These are phyloP conservation scores for Aspergillus haitiensis DNA, from an alignment of 495 filamentous ascomycete genomes.

Conservation along the genomic window DNA sequence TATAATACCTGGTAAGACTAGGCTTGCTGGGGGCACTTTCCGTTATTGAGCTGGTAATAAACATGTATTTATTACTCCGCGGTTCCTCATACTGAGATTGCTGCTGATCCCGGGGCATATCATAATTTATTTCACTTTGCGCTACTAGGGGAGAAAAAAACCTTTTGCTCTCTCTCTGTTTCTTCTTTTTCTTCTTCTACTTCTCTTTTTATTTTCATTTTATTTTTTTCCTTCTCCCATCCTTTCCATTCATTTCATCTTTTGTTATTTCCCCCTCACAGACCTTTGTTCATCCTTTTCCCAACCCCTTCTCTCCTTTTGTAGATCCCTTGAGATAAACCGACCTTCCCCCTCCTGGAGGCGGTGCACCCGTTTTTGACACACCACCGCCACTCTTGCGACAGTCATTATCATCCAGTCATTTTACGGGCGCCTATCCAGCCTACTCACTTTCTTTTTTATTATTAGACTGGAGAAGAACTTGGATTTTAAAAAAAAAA, in stretches of 20 bases:
- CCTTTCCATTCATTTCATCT: background rate
- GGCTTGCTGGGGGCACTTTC: background rate
- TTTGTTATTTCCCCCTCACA: constrained; percentile 8
- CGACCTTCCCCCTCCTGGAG: constrained; percentile 9
- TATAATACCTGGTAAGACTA: background rate
- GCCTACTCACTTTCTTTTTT: background rate
- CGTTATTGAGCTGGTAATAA: background rate
- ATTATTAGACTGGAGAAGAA: background rate
- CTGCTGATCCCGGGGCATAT: background rate
- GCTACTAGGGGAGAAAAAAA: background rate
- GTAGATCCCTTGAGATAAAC: constrained; percentile 12
- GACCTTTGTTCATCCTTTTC: constrained; percentile 5
- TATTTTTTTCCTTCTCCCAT: constrained; percentile 12
- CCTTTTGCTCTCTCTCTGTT: constrained; percentile 9
- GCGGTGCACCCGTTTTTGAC: constrained; percentile 13
- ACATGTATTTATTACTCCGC: background rate
- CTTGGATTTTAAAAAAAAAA: background rate
- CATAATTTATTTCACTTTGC: background rate
- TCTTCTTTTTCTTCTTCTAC: constrained; percentile 10
- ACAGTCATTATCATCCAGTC: constrained; percentile 3
- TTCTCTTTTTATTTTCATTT: background rate
- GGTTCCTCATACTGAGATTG: background rate
- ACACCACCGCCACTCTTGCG: constrained; percentile 8
- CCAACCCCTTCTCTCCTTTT: background rate
- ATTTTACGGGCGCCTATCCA: constrained; percentile 1